Conservation (phyloP, 345 rosid genomes). For the Eucalyptus globulus region DNA sequence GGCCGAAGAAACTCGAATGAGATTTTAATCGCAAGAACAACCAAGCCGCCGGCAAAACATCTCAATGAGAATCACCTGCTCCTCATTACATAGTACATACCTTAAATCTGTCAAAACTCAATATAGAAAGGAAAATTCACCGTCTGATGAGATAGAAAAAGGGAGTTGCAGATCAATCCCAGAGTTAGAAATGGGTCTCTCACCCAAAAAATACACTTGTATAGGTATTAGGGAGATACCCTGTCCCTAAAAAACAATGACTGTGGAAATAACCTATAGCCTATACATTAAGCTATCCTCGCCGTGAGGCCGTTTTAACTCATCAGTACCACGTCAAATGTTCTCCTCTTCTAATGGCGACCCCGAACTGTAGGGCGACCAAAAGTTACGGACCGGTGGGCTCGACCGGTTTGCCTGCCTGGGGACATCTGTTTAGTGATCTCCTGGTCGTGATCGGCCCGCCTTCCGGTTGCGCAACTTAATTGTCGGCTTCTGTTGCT, state of each 20-base stretch:
- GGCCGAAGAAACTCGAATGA: neutral
- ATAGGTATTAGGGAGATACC: neutral
- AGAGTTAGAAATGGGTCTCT: neutral
- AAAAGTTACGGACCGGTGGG: neutral
- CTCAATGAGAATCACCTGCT: neutral
- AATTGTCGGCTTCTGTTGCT: neutral
- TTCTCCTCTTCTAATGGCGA: neutral
- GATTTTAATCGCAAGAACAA: neutral
- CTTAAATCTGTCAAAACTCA: neutral
- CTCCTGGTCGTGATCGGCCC: neutral
- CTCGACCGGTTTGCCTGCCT: neutral
- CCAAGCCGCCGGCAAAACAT: neutral
- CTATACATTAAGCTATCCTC: neutral
- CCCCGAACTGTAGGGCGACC: neutral
- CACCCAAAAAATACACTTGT: neutral
- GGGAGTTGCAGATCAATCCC: neutral
- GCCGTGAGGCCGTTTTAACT: neutral
- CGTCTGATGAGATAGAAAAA: neutral
- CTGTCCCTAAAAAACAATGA: neutral
- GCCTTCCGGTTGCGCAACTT: slow-evolving; percentile 13
- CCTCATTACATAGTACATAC: neutral
- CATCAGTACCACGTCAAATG: neutral
- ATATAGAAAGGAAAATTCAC: neutral
- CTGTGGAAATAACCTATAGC: neutral
- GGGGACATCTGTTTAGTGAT: neutral